Percentiles rank a stretch among this genome's conserved stretches.
Conservation (phyloP, 805 yeast species). For the Metschnikowia arizonensis region DNA sequence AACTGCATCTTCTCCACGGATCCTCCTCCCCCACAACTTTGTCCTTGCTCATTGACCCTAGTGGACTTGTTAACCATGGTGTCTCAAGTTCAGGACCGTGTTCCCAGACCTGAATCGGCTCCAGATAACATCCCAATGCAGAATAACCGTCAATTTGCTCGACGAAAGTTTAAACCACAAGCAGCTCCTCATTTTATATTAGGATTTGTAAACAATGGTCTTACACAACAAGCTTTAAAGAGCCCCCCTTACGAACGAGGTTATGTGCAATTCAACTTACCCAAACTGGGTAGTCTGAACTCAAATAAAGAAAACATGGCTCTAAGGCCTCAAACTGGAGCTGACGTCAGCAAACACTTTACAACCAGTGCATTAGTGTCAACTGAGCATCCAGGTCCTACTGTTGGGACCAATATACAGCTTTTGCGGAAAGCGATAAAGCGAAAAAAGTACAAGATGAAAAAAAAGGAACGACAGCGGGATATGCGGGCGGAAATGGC, state of each 20-base stretch:
- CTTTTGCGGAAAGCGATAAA: too few species aligned
- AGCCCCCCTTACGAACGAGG: too few species aligned
- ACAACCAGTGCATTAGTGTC: background rate
- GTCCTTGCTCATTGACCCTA: background rate
- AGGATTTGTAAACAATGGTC: background rate
- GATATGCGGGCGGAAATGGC: too few species aligned
- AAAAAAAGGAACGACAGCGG: too few species aligned
- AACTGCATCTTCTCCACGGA: background rate
- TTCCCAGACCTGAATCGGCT: background rate
- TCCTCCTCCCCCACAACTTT: background rate
- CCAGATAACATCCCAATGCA: background rate
- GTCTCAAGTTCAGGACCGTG: background rate
- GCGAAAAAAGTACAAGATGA: too few species aligned
- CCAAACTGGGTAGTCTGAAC: background rate
- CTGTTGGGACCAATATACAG: too few species aligned
- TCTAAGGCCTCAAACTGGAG: background rate
- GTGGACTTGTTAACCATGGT: background rate
- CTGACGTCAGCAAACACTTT: background rate
- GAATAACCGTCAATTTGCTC: background rate
- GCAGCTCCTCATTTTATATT: background rate
- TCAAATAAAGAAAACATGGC: background rate
- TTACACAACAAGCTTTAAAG: background rate
- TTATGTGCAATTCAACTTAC: too few species aligned
- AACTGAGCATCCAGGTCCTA: too few species aligned
- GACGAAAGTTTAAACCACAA: background rate